Evolutionary conservation across 129 eudicot species (phyloP), one percentile per base, ranked within the genome.

Genomic region (Tanacetum coccineum): DNA sequence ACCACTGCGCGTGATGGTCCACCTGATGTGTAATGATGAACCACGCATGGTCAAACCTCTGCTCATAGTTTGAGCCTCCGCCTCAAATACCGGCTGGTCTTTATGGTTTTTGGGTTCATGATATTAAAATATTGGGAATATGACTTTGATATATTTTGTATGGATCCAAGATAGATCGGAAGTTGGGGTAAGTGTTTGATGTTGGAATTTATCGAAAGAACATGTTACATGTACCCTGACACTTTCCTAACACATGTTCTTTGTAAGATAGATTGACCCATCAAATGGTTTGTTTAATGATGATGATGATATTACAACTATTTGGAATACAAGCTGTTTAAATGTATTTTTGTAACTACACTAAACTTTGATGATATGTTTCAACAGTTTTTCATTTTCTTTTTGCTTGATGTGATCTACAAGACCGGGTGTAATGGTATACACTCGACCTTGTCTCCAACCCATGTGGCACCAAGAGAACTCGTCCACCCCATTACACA

Each of bases 251-350:
- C 21, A 28, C 60, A 30, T 49, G 58, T 26, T 28, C 58, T 14
- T 52, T 32, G 6, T 57, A 57, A 57, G 36, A 55, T 55, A 25
- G 70, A 65, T 47, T 65, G 59, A n/a, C 15, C 59, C 57, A 30
- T 67, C 71, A 51, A 67, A 55, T 68, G 53, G 73, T 68, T 68
- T 55, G 53, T 68, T 51, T 17, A 19, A 12, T 54, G 64, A 13
- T 68, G 22, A 20, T 68, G 42, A 68, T 68, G n/a, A n/a, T n/a
- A 40, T 68, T 68, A 40, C n/a, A 18, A 52, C 62, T 53, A 52
- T 28, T 28, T 28, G 0, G 32, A 26, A 26, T 3, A 26, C 30
- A 26, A 26, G 30, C n/a, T n/a, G n/a, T n/a, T n/a, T n/a, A n/a
- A n/a, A n/a, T n/a, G n/a, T n/a, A n/a, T n/a, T n/a, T n/a, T n/a